Evolutionary conservation across 176 grass and related monocot genomes (phyloP).

Genomic region (Aechmea fasciata): DNA sequence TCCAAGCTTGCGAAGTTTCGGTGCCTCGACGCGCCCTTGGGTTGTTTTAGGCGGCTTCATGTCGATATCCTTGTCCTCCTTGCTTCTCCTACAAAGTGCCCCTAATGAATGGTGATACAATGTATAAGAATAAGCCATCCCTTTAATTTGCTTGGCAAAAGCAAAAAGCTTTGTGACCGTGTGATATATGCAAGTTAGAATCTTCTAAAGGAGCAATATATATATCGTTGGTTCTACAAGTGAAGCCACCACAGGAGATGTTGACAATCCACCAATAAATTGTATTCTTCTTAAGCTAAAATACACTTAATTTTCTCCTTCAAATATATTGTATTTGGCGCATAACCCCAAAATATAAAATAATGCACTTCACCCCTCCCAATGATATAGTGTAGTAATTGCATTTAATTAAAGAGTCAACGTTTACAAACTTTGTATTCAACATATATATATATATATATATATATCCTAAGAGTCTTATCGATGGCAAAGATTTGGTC

Average conservation of each 20-base stretch:
- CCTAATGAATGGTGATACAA: neutral
- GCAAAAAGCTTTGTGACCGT: neutral
- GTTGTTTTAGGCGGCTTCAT: neutral
- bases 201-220: neutral
- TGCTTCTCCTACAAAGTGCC: neutral
- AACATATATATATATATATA: too few species aligned
- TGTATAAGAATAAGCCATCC: neutral
- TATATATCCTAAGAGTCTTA: too few species aligned
- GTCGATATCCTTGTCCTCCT: neutral
- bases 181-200: neutral
- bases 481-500: too few species aligned
- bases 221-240: neutral
- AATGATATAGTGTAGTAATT: too few species aligned
- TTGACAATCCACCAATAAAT: neutral
- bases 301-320: too few species aligned
- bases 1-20: neutral
- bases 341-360: too few species aligned
- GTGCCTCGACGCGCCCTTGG: neutral
- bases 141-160: neutral
- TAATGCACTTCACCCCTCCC: too few species aligned
- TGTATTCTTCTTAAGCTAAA: too few species aligned
- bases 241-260: neutral
- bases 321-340: too few species aligned
- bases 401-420: too few species aligned
- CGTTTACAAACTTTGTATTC: too few species aligned